Evolutionary conservation across 192 early-diverging fungal genomes (phyloP), one percentile per base, ranked within the genome.

Genomic region (Chytriomyces hyalinus): DNA sequence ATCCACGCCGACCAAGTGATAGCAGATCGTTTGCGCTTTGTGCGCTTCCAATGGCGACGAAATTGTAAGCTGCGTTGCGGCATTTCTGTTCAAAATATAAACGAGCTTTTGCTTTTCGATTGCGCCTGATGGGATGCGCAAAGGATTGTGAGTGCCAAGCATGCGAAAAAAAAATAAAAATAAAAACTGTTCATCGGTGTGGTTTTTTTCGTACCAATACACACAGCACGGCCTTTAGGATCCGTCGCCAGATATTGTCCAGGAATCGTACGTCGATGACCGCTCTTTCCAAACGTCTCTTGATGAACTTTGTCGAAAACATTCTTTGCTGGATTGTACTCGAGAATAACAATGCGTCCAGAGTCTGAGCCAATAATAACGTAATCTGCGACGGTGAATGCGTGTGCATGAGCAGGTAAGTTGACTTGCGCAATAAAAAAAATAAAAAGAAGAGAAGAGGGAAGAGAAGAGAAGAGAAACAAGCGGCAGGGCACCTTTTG

Each of bases 1-100:
- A 82, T 99, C 98, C 10, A 98, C 90, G 36, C 93, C 97, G 24
- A 93, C 92, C 68, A 93, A 84, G 76, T 92, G 87, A 67, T 94
- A 92, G 64, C 91, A 90, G 28, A 97, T 75, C 0, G 91, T 92
- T 49, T 92, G 85, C 9, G 92, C 80, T 79, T 93, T 93, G 84
- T 94, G 92, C 11, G 97, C 95, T 80, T 98, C 97, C 67, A 99
- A 80, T 9, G 98, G 98, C 63, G 98, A 99, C 60, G 94, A 96
- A 61, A 99, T 92, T 15, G 93, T 92, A 5, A 98, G 77, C 48
- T 89, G 86, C 2, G 92, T 92, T 0, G 93, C 87, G 0, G 92
- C 84, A 81, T 98, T 97, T 70, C 97, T 91, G 81, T 97, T 98
- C 51, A 99, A 80, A 65, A 99, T 96, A 63, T 99, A 99, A 2